Conservation (phyloP, 805 yeast genomes). For the Kluyveromyces starmeri region DNA sequence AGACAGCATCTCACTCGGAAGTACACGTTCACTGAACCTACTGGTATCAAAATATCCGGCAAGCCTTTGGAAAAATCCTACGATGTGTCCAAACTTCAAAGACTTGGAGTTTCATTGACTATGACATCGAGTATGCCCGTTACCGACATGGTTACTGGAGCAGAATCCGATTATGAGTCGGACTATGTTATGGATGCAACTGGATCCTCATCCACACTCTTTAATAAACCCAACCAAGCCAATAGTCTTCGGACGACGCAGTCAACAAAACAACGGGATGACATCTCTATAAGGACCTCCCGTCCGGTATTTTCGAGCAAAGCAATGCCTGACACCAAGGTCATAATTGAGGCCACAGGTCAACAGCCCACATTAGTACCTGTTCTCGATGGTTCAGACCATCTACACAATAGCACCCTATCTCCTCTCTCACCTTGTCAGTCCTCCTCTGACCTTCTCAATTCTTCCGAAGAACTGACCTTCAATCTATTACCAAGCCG, state of each 20-base stretch:
- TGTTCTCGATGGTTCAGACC: constrained; percentile 28
- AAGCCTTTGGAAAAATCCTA: constrained; percentile 23
- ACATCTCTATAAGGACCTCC: constrained; percentile 9
- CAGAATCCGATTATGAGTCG: constrained; percentile 23
- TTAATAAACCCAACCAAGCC: constrained; percentile 7
- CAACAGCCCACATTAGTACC: constrained; percentile 57
- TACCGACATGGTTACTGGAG: constrained; percentile 20
- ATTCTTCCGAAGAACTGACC: constrained; percentile 34
- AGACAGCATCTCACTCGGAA: constrained; percentile 21
- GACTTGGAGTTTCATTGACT: constrained; percentile 67
- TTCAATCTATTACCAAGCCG: constrained; percentile 87
- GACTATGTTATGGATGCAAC: constrained; percentile 13
- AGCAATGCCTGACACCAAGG: constrained; percentile 58
- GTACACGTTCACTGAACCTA: constrained; percentile 27
- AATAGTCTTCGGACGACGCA: not conserved
- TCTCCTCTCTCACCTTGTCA: constrained; percentile 28
- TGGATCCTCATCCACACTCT: constrained; percentile 2
- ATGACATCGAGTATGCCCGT: constrained; percentile 56
- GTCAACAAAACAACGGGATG: constrained; percentile 4
- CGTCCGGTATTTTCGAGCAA: constrained; percentile 64
- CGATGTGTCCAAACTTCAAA: constrained; percentile 55
- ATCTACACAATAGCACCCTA: constrained; percentile 11
- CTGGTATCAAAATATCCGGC: constrained; percentile 16
- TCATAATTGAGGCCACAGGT: constrained; percentile 61
- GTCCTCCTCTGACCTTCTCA: constrained; percentile 16